These are phyloP conservation scores for Pelagophyceae sp. DNA, from an alignment of 352 stramenopile species.

Conservation along the genomic window DNA sequence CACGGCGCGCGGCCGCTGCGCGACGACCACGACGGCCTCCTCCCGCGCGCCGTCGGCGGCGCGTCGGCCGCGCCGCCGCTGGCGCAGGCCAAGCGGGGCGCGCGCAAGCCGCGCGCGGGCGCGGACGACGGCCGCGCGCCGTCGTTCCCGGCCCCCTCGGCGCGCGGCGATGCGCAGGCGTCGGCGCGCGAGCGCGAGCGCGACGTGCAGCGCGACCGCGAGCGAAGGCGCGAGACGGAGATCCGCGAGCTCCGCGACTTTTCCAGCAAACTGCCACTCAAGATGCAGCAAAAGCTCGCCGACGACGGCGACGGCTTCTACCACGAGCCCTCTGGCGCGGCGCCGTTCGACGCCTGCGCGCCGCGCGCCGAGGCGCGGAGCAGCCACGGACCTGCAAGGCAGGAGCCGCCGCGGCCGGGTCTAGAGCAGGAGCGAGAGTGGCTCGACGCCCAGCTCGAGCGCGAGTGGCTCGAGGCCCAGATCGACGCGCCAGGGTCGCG, in stretches of 20 bases:
- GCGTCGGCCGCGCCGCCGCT: too few species aligned
- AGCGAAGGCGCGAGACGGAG: slow-evolving; percentile 20
- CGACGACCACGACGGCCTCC: too few species aligned
- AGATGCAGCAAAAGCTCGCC: slow-evolving; percentile 1
- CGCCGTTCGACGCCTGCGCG: not conserved
- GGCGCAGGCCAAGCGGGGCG: not conserved
- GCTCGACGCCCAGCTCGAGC: not conserved
- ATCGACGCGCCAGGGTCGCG: not conserved
- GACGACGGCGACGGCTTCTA: not conserved
- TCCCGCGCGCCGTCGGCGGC: not conserved
- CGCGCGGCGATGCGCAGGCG: not conserved
- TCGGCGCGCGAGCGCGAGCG: not conserved
- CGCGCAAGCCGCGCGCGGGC: not conserved
- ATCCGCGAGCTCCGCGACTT: slow-evolving; percentile 28
- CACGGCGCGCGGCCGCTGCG: too few species aligned
- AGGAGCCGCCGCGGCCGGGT: not conserved
- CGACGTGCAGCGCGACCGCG: slow-evolving; percentile 23
- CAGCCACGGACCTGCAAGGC: not conserved
- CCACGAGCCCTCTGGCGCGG: not conserved
- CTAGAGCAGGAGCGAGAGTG: not conserved
- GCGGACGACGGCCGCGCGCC: too few species aligned
- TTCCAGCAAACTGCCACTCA: slow-evolving; percentile 17
- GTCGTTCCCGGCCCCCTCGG: too few species aligned
- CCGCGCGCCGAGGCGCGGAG: not conserved
- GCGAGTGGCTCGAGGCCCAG: too few species aligned